A percentile compares a stretch with the other conserved stretches of the same genome.
phyloP scores from a whole-genome alignment of 768 basidiomycete species.

The Calocybe gangraenosa region DNA sequence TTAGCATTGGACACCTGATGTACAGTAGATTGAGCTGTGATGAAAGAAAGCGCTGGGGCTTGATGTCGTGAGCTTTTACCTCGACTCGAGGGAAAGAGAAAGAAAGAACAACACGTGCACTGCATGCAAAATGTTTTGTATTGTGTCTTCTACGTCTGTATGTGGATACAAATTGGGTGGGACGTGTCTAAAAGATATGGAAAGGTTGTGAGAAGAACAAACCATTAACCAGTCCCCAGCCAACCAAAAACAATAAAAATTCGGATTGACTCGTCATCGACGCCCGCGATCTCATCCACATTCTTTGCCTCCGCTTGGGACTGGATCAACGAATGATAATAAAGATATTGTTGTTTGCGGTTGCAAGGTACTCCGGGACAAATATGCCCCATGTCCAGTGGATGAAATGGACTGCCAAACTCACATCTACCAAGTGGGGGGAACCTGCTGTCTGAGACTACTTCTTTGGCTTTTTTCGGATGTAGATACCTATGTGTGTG shows the following conservation, averaged over 20 bases:
- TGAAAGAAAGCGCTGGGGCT: too few relatives aligned
- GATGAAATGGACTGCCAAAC: slow-evolving; percentile 61
- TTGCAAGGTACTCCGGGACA: slow-evolving; percentile 44
- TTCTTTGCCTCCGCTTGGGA: slow-evolving; percentile 48
- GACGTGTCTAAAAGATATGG: slow-evolving; percentile 55
- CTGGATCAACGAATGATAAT: slow-evolving; percentile 70
- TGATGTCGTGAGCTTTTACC: too few relatives aligned
- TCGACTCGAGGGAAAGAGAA: neutral
- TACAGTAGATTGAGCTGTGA: slow-evolving; percentile 21
- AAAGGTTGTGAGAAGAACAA: slow-evolving; percentile 60
- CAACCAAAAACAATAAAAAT: slow-evolving; percentile 21
- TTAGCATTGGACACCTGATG: slow-evolving; percentile 18
- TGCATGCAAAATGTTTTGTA: slow-evolving; percentile 46
- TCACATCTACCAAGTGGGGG: slow-evolving; percentile 61
- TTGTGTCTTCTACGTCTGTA: slow-evolving; percentile 56
- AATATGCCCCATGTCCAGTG: slow-evolving; percentile 54
- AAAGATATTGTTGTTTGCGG: slow-evolving; percentile 53
- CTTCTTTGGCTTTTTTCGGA: slow-evolving; percentile 52
- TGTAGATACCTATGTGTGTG: slow-evolving; percentile 45
- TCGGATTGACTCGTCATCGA: slow-evolving; percentile 51
- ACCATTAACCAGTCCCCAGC: too few relatives aligned
- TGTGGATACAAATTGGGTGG: slow-evolving; percentile 62
- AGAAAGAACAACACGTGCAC: slow-evolving; percentile 30
- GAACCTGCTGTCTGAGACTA: slow-evolving; percentile 56
- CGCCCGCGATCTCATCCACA: slow-evolving; percentile 51